These are phyloP conservation scores for Dioscorea dumetorum DNA, from an alignment of 106 monocot species.

Conservation along the genomic window DNA sequence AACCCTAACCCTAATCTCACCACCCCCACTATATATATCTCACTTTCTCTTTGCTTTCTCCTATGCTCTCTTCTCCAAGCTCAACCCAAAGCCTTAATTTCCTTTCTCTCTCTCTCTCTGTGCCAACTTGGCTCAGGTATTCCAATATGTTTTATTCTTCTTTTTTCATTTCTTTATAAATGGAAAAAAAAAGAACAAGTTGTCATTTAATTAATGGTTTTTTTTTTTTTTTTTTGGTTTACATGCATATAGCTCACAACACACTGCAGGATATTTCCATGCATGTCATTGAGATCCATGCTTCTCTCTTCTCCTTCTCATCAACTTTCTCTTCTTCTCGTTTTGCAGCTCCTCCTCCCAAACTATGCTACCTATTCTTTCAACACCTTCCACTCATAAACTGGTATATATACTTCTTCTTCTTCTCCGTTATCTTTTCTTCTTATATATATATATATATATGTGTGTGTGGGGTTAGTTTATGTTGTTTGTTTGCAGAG, in stretches of 20 bases:
- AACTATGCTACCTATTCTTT: background rate
- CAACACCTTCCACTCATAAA: background rate
- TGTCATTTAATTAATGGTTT: no score
- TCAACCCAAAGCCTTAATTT: background rate
- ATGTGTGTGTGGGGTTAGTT: no score
- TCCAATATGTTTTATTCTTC: no score
- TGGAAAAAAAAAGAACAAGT: no score
- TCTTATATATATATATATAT: no score
- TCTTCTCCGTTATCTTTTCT: background rate
- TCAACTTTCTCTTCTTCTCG: background rate
- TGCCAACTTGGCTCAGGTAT: background rate
- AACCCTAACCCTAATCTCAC: background rate
- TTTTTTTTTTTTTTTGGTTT: no score
- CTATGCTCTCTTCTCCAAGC: background rate
- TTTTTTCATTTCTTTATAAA: no score
- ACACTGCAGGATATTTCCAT: no score
- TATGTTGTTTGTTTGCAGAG: background rate
- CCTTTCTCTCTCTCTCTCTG: background rate
- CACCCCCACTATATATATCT: background rate
- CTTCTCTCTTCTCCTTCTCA: background rate
- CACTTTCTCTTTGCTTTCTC: background rate
- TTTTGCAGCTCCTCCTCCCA: background rate
- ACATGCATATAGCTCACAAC: no score
- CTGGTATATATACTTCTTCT: background rate
- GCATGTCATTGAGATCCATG: no score